These are phyloP conservation scores for Penicillium oxalicum DNA, from an alignment of 2,329 filamentous ascomycete species.

Conservation along the genomic window DNA sequence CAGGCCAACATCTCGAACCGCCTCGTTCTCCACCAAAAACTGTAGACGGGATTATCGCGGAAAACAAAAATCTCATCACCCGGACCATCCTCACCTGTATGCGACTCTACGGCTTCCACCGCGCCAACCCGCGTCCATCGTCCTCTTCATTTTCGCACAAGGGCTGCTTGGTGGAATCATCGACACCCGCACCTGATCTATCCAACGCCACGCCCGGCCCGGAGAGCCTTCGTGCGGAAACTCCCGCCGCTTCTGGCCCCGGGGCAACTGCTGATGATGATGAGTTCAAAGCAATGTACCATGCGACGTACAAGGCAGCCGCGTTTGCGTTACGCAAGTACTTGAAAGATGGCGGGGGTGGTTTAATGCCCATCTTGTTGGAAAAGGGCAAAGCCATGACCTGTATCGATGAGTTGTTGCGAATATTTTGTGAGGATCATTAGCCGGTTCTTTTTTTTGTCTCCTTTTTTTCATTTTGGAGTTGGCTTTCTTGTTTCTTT, in stretches of 20 bases:
- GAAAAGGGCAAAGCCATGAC: slow-evolving; percentile 37
- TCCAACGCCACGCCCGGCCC: slow-evolving; percentile 7
- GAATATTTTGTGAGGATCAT: slow-evolving; percentile 37
- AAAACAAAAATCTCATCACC: slow-evolving; percentile 39
- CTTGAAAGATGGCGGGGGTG: slow-evolving; percentile 22
- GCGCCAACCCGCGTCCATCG: slow-evolving; percentile 22
- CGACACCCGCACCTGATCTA: slow-evolving; percentile 2
- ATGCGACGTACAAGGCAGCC: slow-evolving; percentile 40
- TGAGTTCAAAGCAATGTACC: slow-evolving; percentile 41
- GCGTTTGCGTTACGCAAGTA: slow-evolving; percentile 40
- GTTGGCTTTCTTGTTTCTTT: background rate
- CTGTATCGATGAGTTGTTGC: slow-evolving; percentile 38
- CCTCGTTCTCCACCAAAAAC: slow-evolving; percentile 22
- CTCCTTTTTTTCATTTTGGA: slow-evolving; percentile 15
- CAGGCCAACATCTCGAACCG: slow-evolving; percentile 10
- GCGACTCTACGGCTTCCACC: slow-evolving; percentile 40
- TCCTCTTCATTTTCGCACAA: slow-evolving; percentile 18
- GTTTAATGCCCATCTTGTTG: slow-evolving; percentile 20
- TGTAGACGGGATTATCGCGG: slow-evolving; percentile 25
- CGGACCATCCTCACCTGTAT: slow-evolving; percentile 41
- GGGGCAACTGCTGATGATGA: slow-evolving; percentile 29
- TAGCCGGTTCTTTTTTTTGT: slow-evolving; percentile 6
- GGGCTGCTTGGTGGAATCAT: background rate
- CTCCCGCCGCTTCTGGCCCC: slow-evolving; percentile 8
- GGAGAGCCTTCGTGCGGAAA: slow-evolving; percentile 17